Evolutionary conservation across 2,329 filamentous ascomycete genomes (phyloP).

Genomic region (Alternaria consortialis): DNA sequence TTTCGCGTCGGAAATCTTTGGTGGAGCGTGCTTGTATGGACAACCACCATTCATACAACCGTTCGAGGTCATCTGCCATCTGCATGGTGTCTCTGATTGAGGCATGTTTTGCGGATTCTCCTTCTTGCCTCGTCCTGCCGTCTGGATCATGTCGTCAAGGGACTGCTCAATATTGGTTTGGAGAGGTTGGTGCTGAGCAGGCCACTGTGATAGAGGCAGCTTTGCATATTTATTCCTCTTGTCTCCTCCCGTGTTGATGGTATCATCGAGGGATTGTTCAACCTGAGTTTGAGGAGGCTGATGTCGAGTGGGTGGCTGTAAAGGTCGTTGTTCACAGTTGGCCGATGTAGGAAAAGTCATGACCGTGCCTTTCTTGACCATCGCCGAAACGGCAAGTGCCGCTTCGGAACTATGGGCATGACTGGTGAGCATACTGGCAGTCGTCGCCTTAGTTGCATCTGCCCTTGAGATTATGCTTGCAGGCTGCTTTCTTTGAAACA

Average conservation of each 20-base stretch:
- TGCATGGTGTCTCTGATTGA: neutral
- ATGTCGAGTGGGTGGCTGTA: neutral
- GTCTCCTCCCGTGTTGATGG: neutral
- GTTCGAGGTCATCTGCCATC: neutral
- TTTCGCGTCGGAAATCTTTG: neutral
- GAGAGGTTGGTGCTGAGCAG: neutral
- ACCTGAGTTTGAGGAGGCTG: neutral
- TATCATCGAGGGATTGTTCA: neutral
- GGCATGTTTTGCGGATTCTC: neutral
- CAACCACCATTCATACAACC: neutral
- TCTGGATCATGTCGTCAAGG: neutral
- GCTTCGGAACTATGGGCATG: neutral
- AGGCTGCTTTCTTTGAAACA: neutral
- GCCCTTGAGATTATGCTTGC: neutral
- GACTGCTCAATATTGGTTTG: neutral
- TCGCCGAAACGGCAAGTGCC: neutral
- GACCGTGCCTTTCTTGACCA: neutral
- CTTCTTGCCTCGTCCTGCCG: neutral
- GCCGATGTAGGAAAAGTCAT: neutral
- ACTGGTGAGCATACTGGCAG: constrained; percentile 1
- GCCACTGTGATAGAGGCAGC: neutral
- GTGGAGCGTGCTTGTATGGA: neutral
- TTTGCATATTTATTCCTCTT: neutral
- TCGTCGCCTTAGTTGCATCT: neutral
- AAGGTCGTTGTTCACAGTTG: neutral